Base-by-base conservation (phyloP, 2,329 filamentous ascomycete species). In the Cordyceps pruinosa region DNA sequence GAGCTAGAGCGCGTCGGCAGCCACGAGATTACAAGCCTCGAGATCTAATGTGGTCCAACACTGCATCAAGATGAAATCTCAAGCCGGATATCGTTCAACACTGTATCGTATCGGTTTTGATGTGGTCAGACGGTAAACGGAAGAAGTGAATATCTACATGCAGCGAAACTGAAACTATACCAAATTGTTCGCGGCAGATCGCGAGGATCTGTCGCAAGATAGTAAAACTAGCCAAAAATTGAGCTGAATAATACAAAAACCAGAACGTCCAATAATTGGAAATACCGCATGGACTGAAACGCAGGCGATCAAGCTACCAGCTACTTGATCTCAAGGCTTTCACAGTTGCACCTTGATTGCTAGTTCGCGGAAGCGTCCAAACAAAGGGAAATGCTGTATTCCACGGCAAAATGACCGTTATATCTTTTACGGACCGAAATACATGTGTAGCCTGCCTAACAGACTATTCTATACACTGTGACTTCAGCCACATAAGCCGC, bases 1-100 rank as follows among this genome's bases (percentile, higher is more conserved):
- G 76, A 77, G 59, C 72, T 76, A 67, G 77, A 78, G n/a, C 68
- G 64, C 26, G 63, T 66, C 26, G 67, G 64, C 21, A 74, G 71
- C 3, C 53, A 66, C 23, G 77, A 79, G 28, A 77, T 80, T 57
- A 72, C 74, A 1, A 72, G 66, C 51, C 60, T 75, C 60, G 69
- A 69, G 6, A 69, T 75, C 25, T 75, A 59, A 62, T 45, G 21
- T 23, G 19, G 49, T 37, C 30, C 54, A 35, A 45, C 55, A 46
- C 39, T 47, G 35, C 21, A 50, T 9, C 7, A 34, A n/a, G 25
- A 49, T 49, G 44, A 19, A n/a, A 53, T 39, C 28, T 41, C 7
- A 30, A 47, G 19, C 26, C 46, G 57, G 62, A 54, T 59, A 60
- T 56, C 50, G 60, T 65, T 63, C 61, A 65, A 65, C 60, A 65